Percentiles rank a stretch among this genome's conserved stretches.
Evolutionary conservation across 768 basidiomycete genomes (phyloP).

Genomic region (Kwoniella pini): DNA sequence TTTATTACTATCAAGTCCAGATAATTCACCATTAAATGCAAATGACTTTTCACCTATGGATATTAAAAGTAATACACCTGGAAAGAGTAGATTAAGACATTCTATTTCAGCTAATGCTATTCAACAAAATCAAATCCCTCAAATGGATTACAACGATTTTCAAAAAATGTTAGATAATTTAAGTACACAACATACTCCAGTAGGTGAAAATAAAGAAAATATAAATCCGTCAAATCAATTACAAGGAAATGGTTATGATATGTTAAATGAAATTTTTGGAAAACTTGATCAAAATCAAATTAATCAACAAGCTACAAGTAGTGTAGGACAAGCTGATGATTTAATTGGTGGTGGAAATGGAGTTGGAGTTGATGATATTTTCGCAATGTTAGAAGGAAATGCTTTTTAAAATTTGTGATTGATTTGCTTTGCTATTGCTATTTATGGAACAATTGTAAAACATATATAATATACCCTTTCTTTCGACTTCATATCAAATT

Average conservation of each 20-base stretch:
- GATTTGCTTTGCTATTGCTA: not conserved
- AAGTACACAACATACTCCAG: not conserved
- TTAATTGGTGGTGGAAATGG: not conserved
- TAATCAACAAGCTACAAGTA: constrained; percentile 1
- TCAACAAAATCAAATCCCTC: not conserved
- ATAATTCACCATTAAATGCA: constrained; percentile 10
- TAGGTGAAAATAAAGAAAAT: constrained; percentile 2
- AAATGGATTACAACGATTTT: constrained; percentile 15
- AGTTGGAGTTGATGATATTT: constrained; percentile 13
- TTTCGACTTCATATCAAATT: constrained; percentile 52
- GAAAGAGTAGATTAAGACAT: constrained; percentile 16
- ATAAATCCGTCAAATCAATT: not conserved
- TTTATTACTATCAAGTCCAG: constrained; percentile 33
- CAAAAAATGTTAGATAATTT: constrained; percentile 21
- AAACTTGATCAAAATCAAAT: constrained; percentile 9
- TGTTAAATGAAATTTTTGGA: constrained; percentile 17
- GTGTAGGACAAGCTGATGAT: constrained; percentile 18
- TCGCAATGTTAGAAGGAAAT: constrained; percentile 18
- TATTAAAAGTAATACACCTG: constrained; percentile 5
- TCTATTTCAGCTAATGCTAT: constrained; percentile 5
- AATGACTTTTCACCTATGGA: constrained; percentile 16
- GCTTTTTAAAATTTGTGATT: not conserved
- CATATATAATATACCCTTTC: constrained; percentile 31
- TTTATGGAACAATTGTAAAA: not conserved
- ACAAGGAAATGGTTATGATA: constrained; percentile 11